phyloP scores from a whole-genome alignment of 23 red algal species.

The Gracilaria gracilis region DNA sequence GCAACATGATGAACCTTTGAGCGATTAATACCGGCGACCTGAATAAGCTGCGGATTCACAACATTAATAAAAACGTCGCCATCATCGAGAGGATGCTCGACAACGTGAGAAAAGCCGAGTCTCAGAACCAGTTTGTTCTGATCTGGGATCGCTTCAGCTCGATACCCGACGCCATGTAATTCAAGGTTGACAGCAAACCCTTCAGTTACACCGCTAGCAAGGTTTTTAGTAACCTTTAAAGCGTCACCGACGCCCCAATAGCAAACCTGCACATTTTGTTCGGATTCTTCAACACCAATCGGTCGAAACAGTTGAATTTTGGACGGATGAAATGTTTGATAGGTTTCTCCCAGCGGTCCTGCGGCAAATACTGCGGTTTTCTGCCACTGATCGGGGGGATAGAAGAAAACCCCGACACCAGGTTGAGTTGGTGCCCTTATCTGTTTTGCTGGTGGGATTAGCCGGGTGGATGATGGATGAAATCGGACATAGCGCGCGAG shows the following conservation, averaged over 20 bases:
- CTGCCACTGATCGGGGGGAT: slow-evolving; percentile 56
- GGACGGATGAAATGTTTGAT: slow-evolving; percentile 27
- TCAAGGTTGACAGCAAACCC: slow-evolving; percentile 82
- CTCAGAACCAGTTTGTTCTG: slow-evolving; percentile 53
- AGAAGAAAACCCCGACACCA: slow-evolving; percentile 80
- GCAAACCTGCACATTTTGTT: background rate
- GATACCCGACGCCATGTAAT: slow-evolving; percentile 82
- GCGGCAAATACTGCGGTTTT: slow-evolving; percentile 73
- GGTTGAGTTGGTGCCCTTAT: slow-evolving; percentile 39
- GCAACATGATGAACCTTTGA: slow-evolving; percentile 71
- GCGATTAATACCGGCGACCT: slow-evolving; percentile 81
- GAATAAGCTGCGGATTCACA: slow-evolving; percentile 63
- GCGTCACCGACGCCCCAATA: slow-evolving; percentile 74
- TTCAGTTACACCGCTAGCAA: slow-evolving; percentile 57
- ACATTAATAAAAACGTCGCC: slow-evolving; percentile 70
- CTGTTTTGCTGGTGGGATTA: slow-evolving; percentile 2
- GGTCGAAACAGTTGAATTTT: slow-evolving; percentile 60
- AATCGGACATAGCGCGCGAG: slow-evolving; percentile 46
- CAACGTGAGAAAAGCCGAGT: slow-evolving; percentile 71
- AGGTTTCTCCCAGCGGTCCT: slow-evolving; percentile 73
- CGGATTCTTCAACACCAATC: background rate
- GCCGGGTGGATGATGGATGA: slow-evolving; percentile 15
- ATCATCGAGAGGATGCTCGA: slow-evolving; percentile 55
- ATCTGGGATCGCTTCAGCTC: slow-evolving; percentile 73
- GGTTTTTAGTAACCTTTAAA: slow-evolving; percentile 15